Percentiles rank a stretch among this genome's conserved stretches.
Conservation (phyloP, 441 rosid genomes). For the Erodium texanum region DNA sequence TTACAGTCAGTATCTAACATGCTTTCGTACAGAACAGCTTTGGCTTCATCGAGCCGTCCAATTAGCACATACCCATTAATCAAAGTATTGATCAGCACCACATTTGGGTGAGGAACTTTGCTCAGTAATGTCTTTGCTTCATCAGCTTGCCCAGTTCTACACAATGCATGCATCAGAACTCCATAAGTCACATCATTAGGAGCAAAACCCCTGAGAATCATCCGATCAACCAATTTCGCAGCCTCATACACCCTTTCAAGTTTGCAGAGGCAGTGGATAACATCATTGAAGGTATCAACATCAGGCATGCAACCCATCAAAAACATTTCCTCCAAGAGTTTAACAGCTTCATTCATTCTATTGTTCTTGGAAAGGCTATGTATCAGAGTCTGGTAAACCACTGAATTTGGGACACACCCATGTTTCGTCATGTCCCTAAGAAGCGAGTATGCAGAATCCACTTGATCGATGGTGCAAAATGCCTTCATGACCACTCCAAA, state of each 20-base stretch:
- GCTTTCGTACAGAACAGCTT: conserved; percentile 34
- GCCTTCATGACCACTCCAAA: conserved; percentile 75
- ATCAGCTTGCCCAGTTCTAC: conserved; percentile 47
- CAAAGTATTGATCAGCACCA: conserved; percentile 54
- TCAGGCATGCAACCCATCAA: conserved; percentile 73
- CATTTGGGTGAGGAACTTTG: conserved; percentile 37
- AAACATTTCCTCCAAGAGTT: conserved; percentile 74
- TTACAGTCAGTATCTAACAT: conserved; percentile 24
- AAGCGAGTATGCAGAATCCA: conserved; percentile 59
- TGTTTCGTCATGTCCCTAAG: conserved; percentile 71
- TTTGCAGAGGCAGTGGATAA: conserved; percentile 58
- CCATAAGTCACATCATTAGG: conserved; percentile 67
- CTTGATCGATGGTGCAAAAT: conserved; percentile 52
- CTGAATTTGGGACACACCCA: conserved; percentile 74
- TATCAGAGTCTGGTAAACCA: conserved; percentile 67
- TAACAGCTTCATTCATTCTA: conserved; percentile 58
- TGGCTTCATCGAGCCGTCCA: conserved; percentile 55
- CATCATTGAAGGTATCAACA: conserved; percentile 71
- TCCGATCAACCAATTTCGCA: conserved; percentile 60
- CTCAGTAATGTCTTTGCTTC: conserved; percentile 54
- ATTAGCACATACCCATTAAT: conserved; percentile 56
- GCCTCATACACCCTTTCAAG: conserved; percentile 59
- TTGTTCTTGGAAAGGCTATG: conserved; percentile 52
- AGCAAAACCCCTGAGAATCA: conserved; percentile 53
- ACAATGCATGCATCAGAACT: conserved; percentile 52